Evolutionary conservation across 129 eudicot species (phyloP).

Genomic region (Escallonia rubra): DNA sequence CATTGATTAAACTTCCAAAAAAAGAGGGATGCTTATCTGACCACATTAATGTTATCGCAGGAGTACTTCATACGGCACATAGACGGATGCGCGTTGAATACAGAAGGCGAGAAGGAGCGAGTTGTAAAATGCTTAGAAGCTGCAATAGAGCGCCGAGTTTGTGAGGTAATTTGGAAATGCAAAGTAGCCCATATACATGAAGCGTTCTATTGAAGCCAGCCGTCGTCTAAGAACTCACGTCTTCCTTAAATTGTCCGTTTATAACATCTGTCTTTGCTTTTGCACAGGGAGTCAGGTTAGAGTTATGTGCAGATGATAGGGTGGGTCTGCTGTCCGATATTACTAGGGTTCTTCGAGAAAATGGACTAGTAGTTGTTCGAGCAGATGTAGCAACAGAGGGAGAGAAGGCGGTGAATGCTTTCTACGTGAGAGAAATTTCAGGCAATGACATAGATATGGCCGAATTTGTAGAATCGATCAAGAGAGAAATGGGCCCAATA

Average conservation of each 20-base stretch:
- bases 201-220: too few species aligned
- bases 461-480: conserved; percentile 52
- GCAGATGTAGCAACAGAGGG: conserved; percentile 65
- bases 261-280: background rate
- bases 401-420: conserved; percentile 50
- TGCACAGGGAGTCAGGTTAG: conserved; percentile 61
- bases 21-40: background rate
- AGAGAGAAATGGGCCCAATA: conserved; percentile 63
- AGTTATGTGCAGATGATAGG: conserved; percentile 57
- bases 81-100: conserved; percentile 49
- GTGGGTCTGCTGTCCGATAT: conserved; percentile 83
- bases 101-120: conserved; percentile 59
- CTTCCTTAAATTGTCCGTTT: too few species aligned
- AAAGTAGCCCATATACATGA: too few species aligned
- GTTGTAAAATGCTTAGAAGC: conserved; percentile 72
- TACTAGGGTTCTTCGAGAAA: conserved; percentile 68
- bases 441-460: conserved; percentile 56
- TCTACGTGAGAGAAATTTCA: conserved; percentile 63
- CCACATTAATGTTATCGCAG: conserved; percentile 15
- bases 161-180: conserved; percentile 40
- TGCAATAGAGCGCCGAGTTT: conserved; percentile 78
- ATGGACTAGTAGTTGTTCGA: conserved; percentile 63
- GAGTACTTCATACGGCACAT: conserved; percentile 67
- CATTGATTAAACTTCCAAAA: too few species aligned
- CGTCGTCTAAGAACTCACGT: too few species aligned